Percentiles rank a stretch among this genome's conserved stretches.
phyloP scores from a whole-genome alignment of 2,329 filamentous ascomycete species.

The Plenodomus lindquistii region DNA sequence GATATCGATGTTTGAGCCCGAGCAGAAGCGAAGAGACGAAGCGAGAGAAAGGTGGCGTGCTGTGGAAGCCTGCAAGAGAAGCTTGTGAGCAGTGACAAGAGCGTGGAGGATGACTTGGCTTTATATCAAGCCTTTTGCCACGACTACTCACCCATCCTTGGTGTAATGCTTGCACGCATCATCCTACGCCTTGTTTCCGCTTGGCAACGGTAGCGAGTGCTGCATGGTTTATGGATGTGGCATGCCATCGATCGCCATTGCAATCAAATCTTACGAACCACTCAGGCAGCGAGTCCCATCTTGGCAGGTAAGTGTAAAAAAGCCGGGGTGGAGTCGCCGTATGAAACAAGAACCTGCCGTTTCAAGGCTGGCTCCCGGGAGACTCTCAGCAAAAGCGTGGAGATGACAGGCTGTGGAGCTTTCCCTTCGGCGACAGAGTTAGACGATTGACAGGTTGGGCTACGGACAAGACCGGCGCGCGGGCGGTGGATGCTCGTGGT shows the following conservation, averaged over 20 bases:
- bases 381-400: constrained; percentile 2
- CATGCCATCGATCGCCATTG: constrained; percentile 22
- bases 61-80: constrained; percentile 10
- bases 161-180: constrained; percentile 4
- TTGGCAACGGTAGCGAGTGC: constrained; percentile 5
- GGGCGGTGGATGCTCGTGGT: too few relatives aligned
- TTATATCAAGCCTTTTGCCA: constrained; percentile 30
- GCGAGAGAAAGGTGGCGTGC: constrained; percentile 16
- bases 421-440: not conserved
- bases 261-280: constrained; percentile 34
- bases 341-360: constrained; percentile 29
- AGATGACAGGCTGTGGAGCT: not conserved
- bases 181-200: not conserved
- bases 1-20: constrained; percentile 3
- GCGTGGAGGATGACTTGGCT: constrained; percentile 22
- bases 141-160: constrained; percentile 13
- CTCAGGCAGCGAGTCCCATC: constrained; percentile 24
- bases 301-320: constrained; percentile 30
- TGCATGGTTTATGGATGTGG: constrained; percentile 4
- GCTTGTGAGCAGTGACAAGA: constrained; percentile 19
- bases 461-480: not conserved
- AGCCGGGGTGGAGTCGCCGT: constrained; percentile 5
- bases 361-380: constrained; percentile 27
- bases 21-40: constrained; percentile 14
- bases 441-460: too few relatives aligned